phyloP scores from a whole-genome alignment of 306 rosid genomes.

The Rubus idaeus region DNA sequence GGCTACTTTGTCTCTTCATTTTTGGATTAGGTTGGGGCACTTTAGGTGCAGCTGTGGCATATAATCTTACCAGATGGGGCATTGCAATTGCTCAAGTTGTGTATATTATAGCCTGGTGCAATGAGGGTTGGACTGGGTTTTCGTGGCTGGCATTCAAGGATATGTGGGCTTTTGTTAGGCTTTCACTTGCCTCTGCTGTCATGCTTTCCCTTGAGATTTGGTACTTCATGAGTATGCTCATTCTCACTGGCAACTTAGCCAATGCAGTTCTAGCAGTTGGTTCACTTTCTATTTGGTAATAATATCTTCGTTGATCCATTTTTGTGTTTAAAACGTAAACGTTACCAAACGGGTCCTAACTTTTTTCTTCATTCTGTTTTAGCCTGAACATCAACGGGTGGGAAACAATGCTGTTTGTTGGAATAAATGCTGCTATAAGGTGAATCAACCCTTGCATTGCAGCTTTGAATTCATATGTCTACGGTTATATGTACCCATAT shows the following conservation, averaged over 20 bases:
- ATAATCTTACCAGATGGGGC: slow-evolving; percentile 58
- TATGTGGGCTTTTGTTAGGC: slow-evolving; percentile 69
- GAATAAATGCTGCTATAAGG: slow-evolving; percentile 38
- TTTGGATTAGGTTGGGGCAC: slow-evolving; percentile 49
- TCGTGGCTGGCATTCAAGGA: slow-evolving; percentile 70
- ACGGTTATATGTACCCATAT: not conserved
- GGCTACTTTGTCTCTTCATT: slow-evolving; percentile 54
- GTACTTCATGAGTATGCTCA: slow-evolving; percentile 29
- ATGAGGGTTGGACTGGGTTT: slow-evolving; percentile 67
- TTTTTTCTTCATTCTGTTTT: not conserved
- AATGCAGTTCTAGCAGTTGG: slow-evolving; percentile 50
- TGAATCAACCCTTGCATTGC: not conserved
- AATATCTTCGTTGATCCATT: not conserved
- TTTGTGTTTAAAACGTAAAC: not conserved
- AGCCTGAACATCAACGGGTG: slow-evolving; percentile 35
- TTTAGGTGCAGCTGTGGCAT: slow-evolving; percentile 65
- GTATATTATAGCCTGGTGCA: slow-evolving; percentile 72
- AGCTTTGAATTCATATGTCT: not conserved
- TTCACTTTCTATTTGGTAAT: slow-evolving; percentile 59
- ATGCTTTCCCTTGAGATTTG: slow-evolving; percentile 84
- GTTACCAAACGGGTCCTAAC: not conserved
- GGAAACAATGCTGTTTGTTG: slow-evolving; percentile 34
- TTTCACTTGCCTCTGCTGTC: slow-evolving; percentile 74
- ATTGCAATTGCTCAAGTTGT: slow-evolving; percentile 52
- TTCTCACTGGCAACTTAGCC: slow-evolving; percentile 40